Percentiles rank a stretch among this genome's conserved stretches.
phyloP scores from a whole-genome alignment of 2,329 filamentous ascomycete genomes.

The Aspergillus calidoustus region DNA sequence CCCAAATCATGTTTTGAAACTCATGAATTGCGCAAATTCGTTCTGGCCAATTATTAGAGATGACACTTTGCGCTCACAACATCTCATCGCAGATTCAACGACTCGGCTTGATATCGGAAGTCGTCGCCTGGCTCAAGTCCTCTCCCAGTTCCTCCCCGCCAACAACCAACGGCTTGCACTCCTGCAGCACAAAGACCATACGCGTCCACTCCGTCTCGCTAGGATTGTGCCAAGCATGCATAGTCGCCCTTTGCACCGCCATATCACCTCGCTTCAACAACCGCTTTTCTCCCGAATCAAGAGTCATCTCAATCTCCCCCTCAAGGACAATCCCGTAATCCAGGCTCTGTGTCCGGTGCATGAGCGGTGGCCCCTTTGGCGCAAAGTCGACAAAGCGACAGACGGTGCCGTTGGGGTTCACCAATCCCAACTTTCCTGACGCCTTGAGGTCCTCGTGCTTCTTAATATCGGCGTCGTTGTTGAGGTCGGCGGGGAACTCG shows the following conservation, averaged over 20 bases:
- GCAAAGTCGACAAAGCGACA: constrained; percentile 56
- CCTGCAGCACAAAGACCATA: constrained; percentile 46
- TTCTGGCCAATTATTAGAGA: background rate
- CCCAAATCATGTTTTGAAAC: background rate
- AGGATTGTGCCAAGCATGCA: constrained; percentile 59
- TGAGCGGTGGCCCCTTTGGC: constrained; percentile 48
- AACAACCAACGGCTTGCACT: constrained; percentile 29
- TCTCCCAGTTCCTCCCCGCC: constrained; percentile 30
- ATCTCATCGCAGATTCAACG: constrained; percentile 9
- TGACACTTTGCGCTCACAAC: background rate
- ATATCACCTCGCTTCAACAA: constrained; percentile 57
- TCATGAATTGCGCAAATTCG: background rate
- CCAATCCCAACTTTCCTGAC: constrained; percentile 39
- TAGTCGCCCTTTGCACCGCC: constrained; percentile 61
- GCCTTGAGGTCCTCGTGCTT: constrained; percentile 35
- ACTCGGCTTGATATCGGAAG: constrained; percentile 8
- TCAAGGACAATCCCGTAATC: constrained; percentile 62
- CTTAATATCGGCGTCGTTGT: constrained; percentile 40
- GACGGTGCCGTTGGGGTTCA: constrained; percentile 47
- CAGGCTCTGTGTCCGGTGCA: constrained; percentile 60
- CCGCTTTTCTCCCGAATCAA: constrained; percentile 57
- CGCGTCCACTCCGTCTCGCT: constrained; percentile 54
- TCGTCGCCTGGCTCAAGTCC: constrained; percentile 26
- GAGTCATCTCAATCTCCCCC: constrained; percentile 56
- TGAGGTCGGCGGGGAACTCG: constrained; percentile 41